Evolutionary conservation across 345 rosid genomes (phyloP), one percentile per base, ranked within the genome.

Genomic region (Camelina neglecta): DNA sequence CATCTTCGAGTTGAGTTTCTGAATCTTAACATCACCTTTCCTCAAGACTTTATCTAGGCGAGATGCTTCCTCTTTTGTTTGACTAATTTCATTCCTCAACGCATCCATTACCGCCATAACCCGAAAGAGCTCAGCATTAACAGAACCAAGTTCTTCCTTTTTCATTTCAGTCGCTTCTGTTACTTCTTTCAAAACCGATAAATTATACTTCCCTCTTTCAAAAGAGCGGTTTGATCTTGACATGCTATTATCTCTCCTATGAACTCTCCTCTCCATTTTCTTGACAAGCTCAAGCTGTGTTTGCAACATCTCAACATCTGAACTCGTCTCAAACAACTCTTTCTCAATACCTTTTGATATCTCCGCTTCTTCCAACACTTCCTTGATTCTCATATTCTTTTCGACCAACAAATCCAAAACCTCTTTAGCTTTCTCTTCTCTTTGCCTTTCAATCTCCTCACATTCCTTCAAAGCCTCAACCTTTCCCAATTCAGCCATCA

Each of bases 31-130:
- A 58, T 89, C 91, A 15, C 75, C 56, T 69, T 79, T 86, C 63
- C 82, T 73, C 58, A 84, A 88, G 1, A 75, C 57, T 63, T 72
- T 82, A 76, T 77, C 72, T 15, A 84, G 33, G 57, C 70, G 72
- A 31, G 67, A 55, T 44, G 83, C 84, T 80, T 89, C 96, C 60
- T 85, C 83, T 8, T 35, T 75, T 10, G 80, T 84, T 67, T 75
- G 83, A 60, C 15, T 78, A 64, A 86, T 75, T 69, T 93, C 93
- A 35, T 73, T 80, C 76, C 97, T 83, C 71, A 87, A 79, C 29
- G 71, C 51, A 78, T 93, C 96, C 91, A 93, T 88, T 1, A 88
- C 84, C 11, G 75, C 20, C 91, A 89, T 86, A 77, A 89, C 81
- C 65, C 70, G 84, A 72, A 86, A 88, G 31, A 90, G 86, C 38